Evolutionary conservation across 306 rosid species (phyloP).

Genomic region (Clitoria ternatea): DNA sequence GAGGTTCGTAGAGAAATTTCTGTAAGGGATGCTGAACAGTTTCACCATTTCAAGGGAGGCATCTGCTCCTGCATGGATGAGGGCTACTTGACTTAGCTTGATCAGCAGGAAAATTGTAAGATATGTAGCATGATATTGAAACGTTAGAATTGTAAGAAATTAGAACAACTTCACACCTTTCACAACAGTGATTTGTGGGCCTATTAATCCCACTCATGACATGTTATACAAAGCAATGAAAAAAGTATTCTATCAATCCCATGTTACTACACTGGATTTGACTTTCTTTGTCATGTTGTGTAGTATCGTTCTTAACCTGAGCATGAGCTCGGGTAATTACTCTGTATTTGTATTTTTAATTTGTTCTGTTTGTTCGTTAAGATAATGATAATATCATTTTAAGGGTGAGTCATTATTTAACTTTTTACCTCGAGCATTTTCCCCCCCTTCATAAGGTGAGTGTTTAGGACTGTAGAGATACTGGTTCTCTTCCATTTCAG

Average conservation of each 20-base stretch:
- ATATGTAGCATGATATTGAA: constrained; percentile 14
- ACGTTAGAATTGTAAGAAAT: constrained; percentile 13
- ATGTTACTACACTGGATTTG: neutral
- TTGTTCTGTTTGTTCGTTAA: neutral
- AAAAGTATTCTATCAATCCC: too few species aligned
- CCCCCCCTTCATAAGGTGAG: neutral
- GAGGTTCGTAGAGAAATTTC: constrained; percentile 82
- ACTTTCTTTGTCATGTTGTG: neutral
- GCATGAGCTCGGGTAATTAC: neutral
- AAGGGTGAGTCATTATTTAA: neutral
- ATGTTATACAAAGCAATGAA: neutral
- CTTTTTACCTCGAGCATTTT: neutral
- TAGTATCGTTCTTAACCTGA: neutral
- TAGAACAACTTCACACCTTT: constrained; percentile 3
- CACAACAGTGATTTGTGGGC: neutral
- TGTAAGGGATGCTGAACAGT: constrained; percentile 70
- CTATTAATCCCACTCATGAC: neutral
- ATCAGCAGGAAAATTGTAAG: constrained; percentile 22
- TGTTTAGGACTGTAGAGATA: neutral
- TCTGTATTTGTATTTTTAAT: neutral
- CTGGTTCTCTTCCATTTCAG: neutral
- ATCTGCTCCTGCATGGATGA: constrained; percentile 80
- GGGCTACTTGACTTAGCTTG: constrained; percentile 42
- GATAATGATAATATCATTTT: neutral
- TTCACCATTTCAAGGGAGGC: constrained; percentile 91